Base-by-base conservation (phyloP, 2,329 filamentous ascomycete genomes). In the Penicillium oxalicum region DNA sequence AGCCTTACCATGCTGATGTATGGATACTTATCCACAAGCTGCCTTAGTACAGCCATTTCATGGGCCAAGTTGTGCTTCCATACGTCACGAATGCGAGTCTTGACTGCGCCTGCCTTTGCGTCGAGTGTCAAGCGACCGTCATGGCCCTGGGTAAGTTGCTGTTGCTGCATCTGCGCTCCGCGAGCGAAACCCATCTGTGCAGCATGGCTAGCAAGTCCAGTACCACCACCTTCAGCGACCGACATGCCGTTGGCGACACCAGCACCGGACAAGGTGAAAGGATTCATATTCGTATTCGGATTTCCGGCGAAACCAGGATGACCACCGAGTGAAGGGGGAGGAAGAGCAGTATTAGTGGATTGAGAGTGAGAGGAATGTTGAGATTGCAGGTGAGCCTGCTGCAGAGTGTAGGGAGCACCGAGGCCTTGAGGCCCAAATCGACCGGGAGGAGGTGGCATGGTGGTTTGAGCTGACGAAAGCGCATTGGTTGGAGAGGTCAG, bases 1-100 rank as follows among this genome's bases (percentile, higher is more conserved):
- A 32, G 29, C 29, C 86, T 76, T 75, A 95, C 91, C 93, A 98
- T 97, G 61, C 91, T 91, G 70, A 98, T 91, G 67, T 94, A 97
- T 37, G 90, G 88, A 69, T 94, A 97, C 62, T 87, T 88, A 53
- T 95, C 87, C 55, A 97, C 83, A 61, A 97, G 74, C 50, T 87
- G 82, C 67, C 91, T 80, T 58, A 98, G 71, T 43, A 87, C 76
- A 7, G 82, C 85, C 86, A 98, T 93, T 74, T 98, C 93, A 64
- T 94, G 87, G 26, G 88, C 81, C 54, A 97, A 73, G 63, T 97
- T 97, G 60, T 89, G 82, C 67, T 86, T 87, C 93, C 93, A 98
- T 35, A 98, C 93, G 63, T 98, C 91, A 56, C 91, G 82, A 84
- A 97, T 97, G 67, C 90, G 80, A 53, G 84, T 82, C 63, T 89